Conservation (phyloP, 805 yeast species). For the Wickerhamomyces sydowiorum region DNA sequence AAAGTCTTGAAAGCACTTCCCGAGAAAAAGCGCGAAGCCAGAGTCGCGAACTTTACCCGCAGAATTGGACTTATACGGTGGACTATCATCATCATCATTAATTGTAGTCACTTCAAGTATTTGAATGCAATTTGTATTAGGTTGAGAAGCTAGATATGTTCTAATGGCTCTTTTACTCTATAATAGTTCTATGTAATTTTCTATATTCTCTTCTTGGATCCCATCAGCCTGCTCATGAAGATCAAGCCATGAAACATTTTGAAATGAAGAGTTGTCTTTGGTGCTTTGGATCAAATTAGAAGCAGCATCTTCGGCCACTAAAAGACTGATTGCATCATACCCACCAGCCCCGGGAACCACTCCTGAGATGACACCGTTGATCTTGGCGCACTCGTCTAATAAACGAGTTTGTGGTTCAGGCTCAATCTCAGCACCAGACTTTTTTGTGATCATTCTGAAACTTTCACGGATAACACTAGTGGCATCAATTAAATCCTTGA, state of each 20-base stretch:
- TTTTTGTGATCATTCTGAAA: slow-evolving; percentile 54
- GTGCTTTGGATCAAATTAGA: slow-evolving; percentile 26
- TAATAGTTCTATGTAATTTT: slow-evolving; percentile 19
- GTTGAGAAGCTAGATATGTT: not conserved
- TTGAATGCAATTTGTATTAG: not conserved
- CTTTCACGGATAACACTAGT: slow-evolving; percentile 47
- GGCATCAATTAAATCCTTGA: slow-evolving; percentile 33
- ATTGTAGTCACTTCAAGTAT: too few species aligned
- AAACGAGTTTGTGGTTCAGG: slow-evolving; percentile 71
- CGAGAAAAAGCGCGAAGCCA: not conserved
- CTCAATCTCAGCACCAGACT: slow-evolving; percentile 82
- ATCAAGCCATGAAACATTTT: slow-evolving; percentile 60
- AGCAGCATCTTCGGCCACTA: slow-evolving; percentile 47
- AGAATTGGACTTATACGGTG: not conserved
- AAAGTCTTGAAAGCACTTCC: too few species aligned
- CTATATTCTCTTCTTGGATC: slow-evolving; percentile 39
- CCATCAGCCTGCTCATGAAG: slow-evolving; percentile 60
- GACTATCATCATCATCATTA: too few species aligned
- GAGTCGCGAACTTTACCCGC: not conserved
- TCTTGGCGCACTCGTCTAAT: slow-evolving; percentile 47
- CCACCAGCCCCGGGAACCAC: slow-evolving; percentile 99
- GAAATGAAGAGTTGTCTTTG: slow-evolving; percentile 25
- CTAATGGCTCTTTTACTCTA: slow-evolving; percentile 4
- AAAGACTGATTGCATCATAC: slow-evolving; percentile 80
- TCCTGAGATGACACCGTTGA: slow-evolving; percentile 86